Evolutionary conservation across 2,329 filamentous ascomycete genomes (phyloP).

Genomic region (Pestalotiopsis fici): DNA sequence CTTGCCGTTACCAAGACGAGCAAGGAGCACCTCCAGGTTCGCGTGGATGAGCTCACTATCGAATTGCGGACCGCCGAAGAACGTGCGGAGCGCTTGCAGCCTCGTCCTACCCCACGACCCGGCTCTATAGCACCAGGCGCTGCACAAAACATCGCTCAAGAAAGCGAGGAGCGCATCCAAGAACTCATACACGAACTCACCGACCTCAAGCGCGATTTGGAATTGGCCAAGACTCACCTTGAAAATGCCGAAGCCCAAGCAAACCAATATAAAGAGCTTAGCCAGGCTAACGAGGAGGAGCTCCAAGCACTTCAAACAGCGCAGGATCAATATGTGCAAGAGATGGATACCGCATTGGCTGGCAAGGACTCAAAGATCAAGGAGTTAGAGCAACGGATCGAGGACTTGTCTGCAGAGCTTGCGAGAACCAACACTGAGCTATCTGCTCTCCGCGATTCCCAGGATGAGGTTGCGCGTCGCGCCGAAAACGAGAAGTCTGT

Average conservation of each 20-base stretch:
- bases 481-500: slow-evolving; percentile 81
- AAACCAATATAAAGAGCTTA: slow-evolving; percentile 87
- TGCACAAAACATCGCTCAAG: slow-evolving; percentile 39
- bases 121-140: slow-evolving; percentile 42
- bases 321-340: slow-evolving; percentile 84
- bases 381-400: slow-evolving; percentile 79
- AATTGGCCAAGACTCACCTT: slow-evolving; percentile 77
- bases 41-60: slow-evolving; percentile 85
- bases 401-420: slow-evolving; percentile 83
- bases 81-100: slow-evolving; percentile 77
- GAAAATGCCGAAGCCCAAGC: slow-evolving; percentile 79
- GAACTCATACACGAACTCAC: slow-evolving; percentile 82
- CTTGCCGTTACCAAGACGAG: slow-evolving; percentile 83
- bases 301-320: slow-evolving; percentile 77
- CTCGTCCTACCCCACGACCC: slow-evolving; percentile 69
- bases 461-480: slow-evolving; percentile 70
- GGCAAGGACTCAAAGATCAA: slow-evolving; percentile 79
- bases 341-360: slow-evolving; percentile 74
- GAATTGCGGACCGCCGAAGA: slow-evolving; percentile 90
- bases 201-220: slow-evolving; percentile 84
- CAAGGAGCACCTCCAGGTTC: slow-evolving; percentile 83
- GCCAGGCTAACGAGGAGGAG: slow-evolving; percentile 84
- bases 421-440: slow-evolving; percentile 81
- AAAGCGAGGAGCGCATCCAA: slow-evolving; percentile 66
- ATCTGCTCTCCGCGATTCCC: slow-evolving; percentile 75